phyloP scores from a whole-genome alignment of 768 basidiomycete genomes.

The Cystobasidium onofrii region DNA sequence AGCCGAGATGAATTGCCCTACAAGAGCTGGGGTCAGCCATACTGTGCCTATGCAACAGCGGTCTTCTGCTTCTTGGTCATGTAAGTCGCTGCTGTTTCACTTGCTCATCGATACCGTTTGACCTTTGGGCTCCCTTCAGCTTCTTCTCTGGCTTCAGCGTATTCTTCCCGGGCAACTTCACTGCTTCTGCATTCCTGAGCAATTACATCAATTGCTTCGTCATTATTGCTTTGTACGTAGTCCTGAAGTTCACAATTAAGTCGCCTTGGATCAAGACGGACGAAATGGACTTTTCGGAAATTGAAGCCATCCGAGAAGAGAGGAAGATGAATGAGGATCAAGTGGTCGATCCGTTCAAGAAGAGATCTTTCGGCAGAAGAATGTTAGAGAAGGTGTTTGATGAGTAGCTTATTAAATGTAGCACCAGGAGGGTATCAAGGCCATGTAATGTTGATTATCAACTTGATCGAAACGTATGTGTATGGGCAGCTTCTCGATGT shows the following conservation, averaged over 20 bases:
- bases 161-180: not conserved
- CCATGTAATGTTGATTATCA: too few relatives aligned
- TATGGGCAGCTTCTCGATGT: too few relatives aligned
- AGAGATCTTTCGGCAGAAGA: not conserved
- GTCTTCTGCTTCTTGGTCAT: conserved; percentile 1
- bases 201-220: not conserved
- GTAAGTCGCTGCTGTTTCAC: not conserved
- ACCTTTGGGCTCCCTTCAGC: not conserved
- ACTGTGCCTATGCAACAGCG: conserved; percentile 43
- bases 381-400: not conserved
- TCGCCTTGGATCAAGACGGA: not conserved
- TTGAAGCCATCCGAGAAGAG: not conserved
- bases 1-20: conserved; percentile 66
- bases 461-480: too few relatives aligned
- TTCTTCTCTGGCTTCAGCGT: conserved; percentile 1
- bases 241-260: not conserved
- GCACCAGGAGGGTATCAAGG: too few relatives aligned
- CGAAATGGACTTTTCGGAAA: not conserved
- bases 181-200: not conserved
- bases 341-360: not conserved
- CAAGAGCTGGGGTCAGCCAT: conserved; percentile 54
- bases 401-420: not conserved
- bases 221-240: not conserved
- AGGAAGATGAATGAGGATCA: not conserved
- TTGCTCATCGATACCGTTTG: too few relatives aligned